Conservation (phyloP, 140 eudicot species). For the Ambrosia hybrid region DNA sequence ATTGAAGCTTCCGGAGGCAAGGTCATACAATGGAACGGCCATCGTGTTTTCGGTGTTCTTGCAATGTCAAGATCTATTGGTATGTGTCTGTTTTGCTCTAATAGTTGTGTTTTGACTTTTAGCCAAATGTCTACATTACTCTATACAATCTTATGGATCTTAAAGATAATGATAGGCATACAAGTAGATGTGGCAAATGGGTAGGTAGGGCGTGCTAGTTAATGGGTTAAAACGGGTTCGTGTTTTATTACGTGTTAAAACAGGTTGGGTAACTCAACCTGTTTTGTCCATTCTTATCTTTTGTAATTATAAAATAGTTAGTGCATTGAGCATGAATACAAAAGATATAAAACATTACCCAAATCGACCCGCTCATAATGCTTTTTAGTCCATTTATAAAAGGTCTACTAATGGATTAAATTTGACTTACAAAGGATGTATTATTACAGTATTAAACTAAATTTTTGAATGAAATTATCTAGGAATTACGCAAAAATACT, state of each 20-base stretch:
- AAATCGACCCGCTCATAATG: neutral
- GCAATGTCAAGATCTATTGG: slow-evolving; percentile 96
- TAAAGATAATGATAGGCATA: slow-evolving; percentile 4
- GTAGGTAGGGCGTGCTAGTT: neutral
- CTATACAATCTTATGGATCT: neutral
- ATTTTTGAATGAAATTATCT: neutral
- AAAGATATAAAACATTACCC: neutral
- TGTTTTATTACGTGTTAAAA: neutral
- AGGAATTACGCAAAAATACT: neutral
- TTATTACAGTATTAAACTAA: neutral
- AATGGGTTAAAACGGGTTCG: neutral
- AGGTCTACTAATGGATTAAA: neutral
- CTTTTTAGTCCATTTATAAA: neutral
- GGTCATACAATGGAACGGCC: slow-evolving; percentile 90
- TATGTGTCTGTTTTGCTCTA: slow-evolving; percentile 33
- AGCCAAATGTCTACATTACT: slow-evolving; percentile 10
- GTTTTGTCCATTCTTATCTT: neutral
- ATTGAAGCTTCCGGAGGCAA: slow-evolving; percentile 92
- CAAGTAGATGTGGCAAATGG: slow-evolving; percentile 7
- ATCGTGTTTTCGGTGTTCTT: slow-evolving; percentile 90
- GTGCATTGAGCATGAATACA: neutral
- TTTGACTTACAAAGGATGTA: neutral
- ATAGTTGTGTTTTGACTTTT: slow-evolving; percentile 9
- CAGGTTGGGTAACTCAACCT: neutral
- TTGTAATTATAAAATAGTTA: neutral